phyloP scores from a whole-genome alignment of 2,329 filamentous ascomycete genomes.

The Penicillium sp. region DNA sequence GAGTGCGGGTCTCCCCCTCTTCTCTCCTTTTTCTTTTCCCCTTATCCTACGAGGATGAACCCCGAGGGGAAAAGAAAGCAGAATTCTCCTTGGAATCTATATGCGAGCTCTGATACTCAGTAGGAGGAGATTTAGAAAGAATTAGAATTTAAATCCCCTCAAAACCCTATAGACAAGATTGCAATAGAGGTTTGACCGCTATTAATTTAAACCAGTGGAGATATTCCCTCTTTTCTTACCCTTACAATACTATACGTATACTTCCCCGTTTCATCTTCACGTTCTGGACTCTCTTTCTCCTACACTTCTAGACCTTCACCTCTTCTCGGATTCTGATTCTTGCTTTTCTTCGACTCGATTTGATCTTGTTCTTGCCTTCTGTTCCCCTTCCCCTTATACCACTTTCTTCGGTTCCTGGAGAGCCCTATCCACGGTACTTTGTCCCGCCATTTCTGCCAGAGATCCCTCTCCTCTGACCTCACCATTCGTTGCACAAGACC shows the following conservation, averaged over 20 bases:
- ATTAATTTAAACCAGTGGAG: neutral
- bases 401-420: neutral
- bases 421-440: slow-evolving; percentile 1
- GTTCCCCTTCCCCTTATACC: neutral
- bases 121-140: too few species aligned
- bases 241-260: neutral
- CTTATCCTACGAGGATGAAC: too few species aligned
- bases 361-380: neutral
- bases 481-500: slow-evolving; percentile 24
- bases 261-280: neutral
- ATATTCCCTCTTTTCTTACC: neutral
- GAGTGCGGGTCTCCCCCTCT: slow-evolving; percentile 19
- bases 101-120: too few species aligned
- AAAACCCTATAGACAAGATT: neutral
- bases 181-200: neutral
- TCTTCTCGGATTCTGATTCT: too few species aligned
- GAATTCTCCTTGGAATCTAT: too few species aligned
- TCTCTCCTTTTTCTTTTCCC: slow-evolving; percentile 1
- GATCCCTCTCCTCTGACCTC: slow-evolving; percentile 16
- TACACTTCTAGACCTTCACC: neutral
- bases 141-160: neutral
- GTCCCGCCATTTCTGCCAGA: slow-evolving; percentile 3
- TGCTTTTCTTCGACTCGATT: neutral
- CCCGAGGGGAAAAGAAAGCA: too few species aligned
- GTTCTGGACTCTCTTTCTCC: slow-evolving; percentile 3